A percentile compares a stretch with the other conserved stretches of the same genome.
phyloP scores from a whole-genome alignment of 805 yeast species.

The Diddensiella transvaalensis region DNA sequence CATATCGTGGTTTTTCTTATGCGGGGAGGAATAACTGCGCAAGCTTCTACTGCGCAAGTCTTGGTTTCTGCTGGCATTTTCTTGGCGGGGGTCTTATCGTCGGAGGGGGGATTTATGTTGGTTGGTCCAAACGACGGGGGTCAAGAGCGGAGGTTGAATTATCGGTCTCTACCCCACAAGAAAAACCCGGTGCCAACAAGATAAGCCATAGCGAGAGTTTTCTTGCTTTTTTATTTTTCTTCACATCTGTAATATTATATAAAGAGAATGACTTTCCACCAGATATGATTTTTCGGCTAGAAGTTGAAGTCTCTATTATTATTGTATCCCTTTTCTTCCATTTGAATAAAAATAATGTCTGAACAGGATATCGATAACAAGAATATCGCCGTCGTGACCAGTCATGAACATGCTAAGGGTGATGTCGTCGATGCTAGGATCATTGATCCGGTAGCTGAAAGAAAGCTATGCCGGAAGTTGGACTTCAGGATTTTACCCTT shows the following conservation, averaged over 20 bases:
- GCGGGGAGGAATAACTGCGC: too few relatives aligned
- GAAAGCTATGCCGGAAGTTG: slow-evolving; percentile 36
- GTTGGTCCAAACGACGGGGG: too few relatives aligned
- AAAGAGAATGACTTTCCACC: too few relatives aligned
- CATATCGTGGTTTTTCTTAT: background rate
- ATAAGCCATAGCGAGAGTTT: too few relatives aligned
- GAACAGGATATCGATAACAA: background rate
- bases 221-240: background rate
- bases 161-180: background rate
- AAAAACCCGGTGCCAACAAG: too few relatives aligned
- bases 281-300: too few relatives aligned
- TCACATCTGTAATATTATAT: background rate
- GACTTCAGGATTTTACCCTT: slow-evolving; percentile 45
- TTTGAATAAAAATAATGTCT: too few relatives aligned
- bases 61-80: background rate
- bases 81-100: background rate
- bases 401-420: background rate
- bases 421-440: slow-evolving; percentile 16
- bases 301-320: too few relatives aligned
- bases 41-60: too few relatives aligned
- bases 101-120: too few relatives aligned
- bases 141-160: too few relatives aligned
- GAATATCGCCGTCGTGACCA: background rate
- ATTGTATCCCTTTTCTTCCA: too few relatives aligned
- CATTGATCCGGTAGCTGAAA: slow-evolving; percentile 25